Evolutionary conservation across 306 rosid species (phyloP).

Genomic region (Sechiopsis laciniata): DNA sequence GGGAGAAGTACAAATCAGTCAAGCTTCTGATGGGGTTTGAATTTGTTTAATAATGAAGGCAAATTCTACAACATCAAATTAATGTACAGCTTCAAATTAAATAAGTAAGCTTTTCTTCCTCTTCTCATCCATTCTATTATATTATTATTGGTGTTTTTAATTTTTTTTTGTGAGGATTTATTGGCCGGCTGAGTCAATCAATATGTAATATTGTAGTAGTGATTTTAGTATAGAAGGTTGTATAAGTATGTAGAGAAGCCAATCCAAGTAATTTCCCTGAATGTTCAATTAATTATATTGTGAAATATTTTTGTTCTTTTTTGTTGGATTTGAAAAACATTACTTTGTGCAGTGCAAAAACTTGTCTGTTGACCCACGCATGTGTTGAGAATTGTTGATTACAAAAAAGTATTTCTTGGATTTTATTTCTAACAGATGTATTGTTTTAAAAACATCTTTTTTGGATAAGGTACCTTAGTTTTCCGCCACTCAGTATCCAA

Average conservation of each 20-base stretch:
- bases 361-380: neutral
- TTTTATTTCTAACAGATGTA: neutral
- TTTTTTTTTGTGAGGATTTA: slow-evolving; percentile 2
- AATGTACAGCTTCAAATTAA: slow-evolving; percentile 22
- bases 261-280: neutral
- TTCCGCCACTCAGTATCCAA: slow-evolving; percentile 8
- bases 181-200: neutral
- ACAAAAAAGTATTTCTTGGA: neutral
- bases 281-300: neutral
- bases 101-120: slow-evolving; percentile 4
- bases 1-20: slow-evolving; percentile 61
- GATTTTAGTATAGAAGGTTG: neutral
- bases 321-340: neutral
- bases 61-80: neutral
- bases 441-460: neutral
- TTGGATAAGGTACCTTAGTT: slow-evolving; percentile 10
- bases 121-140: neutral
- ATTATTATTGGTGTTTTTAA: neutral
- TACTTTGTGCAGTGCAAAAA: neutral
- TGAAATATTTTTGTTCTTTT: neutral
- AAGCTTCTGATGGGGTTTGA: slow-evolving; percentile 90
- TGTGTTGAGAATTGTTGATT: neutral
- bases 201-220: neutral
- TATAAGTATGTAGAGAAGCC: neutral
- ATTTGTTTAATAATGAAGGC: slow-evolving; percentile 34